Evolutionary conservation across 2,329 filamentous ascomycete genomes (phyloP), one percentile per base, ranked within the genome.

Genomic region (Blastomyces gilchristii): DNA sequence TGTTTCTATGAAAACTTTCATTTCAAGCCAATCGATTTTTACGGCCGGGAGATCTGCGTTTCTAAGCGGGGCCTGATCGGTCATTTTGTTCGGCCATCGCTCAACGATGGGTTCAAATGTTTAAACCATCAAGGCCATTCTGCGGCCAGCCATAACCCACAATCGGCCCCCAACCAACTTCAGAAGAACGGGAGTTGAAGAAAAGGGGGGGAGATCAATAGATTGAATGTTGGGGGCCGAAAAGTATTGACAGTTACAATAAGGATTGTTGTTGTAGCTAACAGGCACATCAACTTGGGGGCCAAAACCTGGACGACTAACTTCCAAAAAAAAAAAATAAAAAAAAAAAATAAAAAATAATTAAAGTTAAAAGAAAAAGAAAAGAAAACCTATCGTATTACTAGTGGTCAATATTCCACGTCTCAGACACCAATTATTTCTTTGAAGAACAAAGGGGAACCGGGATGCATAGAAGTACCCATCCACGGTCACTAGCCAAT

Each of bases 161-260:
- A 41, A 57, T 9, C 25, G 54, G 54, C 34, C 54, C 54, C 54
- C 54, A 57, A 57, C 54, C 34, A 57, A 57, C 34, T 16, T 25
- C 37, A 57, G 12, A 41, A n/a, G n/a, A 11, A 3, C n/a, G 3
- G 11, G 41, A 7, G 31, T 8, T n/a, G n/a, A 53, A 9, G 22
- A 53, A 18, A 5, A 18, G 37, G 9, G 16, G 28, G 12, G 4
- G 25, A 53, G 12, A 53, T 28, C 50, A 37, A n/a, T 37, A n/a
- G 2, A 12, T 43, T 28, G n/a, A 39, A 25, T 28, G 54, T 57
- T 37, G 54, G 34, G 37, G 54, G 34, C 54, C 34, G n/a, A 37
- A 41, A 14, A 1, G n/a, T 41, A 57, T 25, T 43, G 34, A 41
- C 6, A 41, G 31, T 22, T n/a, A 41, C 37, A 41, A 57, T 28